These are phyloP conservation scores for Boletus rubescentipes DNA, from an alignment of 768 basidiomycete genomes.

Conservation along the genomic window DNA sequence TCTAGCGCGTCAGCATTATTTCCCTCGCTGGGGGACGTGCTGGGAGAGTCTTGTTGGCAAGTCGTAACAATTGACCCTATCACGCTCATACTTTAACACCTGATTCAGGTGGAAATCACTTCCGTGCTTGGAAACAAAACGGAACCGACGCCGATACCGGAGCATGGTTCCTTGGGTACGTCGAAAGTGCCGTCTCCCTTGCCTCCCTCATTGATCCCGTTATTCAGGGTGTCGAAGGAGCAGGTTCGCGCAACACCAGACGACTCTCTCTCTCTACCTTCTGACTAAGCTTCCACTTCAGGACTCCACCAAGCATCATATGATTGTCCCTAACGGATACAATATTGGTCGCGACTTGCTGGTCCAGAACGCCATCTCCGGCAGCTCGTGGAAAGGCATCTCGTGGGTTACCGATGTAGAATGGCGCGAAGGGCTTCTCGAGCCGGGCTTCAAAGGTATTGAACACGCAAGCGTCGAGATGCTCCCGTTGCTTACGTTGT, in stretches of 20 bases:
- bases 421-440: conserved; percentile 68
- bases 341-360: conserved; percentile 80
- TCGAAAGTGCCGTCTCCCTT: conserved; percentile 6
- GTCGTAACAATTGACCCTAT: conserved; percentile 1
- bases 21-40: conserved; percentile 79
- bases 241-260: conserved; percentile 35
- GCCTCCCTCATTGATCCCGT: not conserved
- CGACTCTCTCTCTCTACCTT: not conserved
- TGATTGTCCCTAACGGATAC: conserved; percentile 76
- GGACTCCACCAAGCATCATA: conserved; percentile 66
- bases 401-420: conserved; percentile 80
- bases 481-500: not conserved
- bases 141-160: conserved; percentile 67
- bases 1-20: conserved; percentile 76
- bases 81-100: not conserved
- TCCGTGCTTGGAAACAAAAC: conserved; percentile 87
- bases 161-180: conserved; percentile 85
- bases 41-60: conserved; percentile 79
- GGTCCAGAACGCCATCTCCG: conserved; percentile 62
- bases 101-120: conserved; percentile 76
- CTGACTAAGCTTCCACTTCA: conserved; percentile 11
- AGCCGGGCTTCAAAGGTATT: conserved; percentile 66
- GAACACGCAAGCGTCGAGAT: not conserved
- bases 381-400: conserved; percentile 58
- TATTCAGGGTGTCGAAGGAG: conserved; percentile 69